Percentiles rank a stretch among this genome's conserved stretches.
These are phyloP conservation scores for Trypanosoma vivax DNA, from an alignment of 208 protist species.

Conservation along the genomic window DNA sequence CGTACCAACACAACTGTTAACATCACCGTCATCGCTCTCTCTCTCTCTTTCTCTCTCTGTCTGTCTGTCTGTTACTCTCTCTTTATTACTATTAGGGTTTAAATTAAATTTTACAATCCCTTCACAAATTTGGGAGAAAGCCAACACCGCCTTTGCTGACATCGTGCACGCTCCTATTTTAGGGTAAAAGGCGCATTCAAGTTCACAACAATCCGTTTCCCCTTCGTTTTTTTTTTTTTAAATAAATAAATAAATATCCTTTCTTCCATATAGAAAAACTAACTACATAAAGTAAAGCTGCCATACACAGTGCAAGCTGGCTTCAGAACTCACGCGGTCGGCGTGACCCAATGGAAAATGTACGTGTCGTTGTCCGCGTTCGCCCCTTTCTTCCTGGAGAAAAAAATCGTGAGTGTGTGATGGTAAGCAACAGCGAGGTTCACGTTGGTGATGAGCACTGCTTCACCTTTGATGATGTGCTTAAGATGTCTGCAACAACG, in stretches of 20 bases:
- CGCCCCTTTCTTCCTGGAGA: conserved; percentile 84
- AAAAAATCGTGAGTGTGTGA: conserved; percentile 32
- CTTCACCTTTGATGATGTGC: conserved; percentile 92
- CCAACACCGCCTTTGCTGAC: too few relatives aligned
- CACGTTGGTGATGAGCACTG: conserved; percentile 66
- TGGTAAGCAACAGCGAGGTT: conserved; percentile 58
- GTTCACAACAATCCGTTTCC: conserved; percentile 1
- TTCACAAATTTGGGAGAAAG: too few relatives aligned
- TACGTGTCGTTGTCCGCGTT: conserved; percentile 83
- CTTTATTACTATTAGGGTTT: too few relatives aligned
- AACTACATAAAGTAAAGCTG: too few relatives aligned
- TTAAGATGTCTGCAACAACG: conserved; percentile 43
- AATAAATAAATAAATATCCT: too few relatives aligned
- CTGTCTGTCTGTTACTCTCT: conserved; percentile 7
- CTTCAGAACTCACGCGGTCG: too few relatives aligned
- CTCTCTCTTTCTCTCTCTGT: conserved; percentile 16
- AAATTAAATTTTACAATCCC: too few relatives aligned
- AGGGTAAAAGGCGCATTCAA: conserved; percentile 3
- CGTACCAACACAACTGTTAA: too few relatives aligned
- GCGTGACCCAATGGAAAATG: conserved; percentile 48
- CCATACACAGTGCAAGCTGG: too few relatives aligned
- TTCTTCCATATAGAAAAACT: too few relatives aligned
- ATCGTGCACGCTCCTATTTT: too few relatives aligned
- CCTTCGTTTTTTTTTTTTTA: conserved; percentile 6
- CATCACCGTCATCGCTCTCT: conserved; percentile 4